Base-by-base conservation (phyloP, 2,329 filamentous ascomycete genomes). In the Pseudogymnoascus sp. region DNA sequence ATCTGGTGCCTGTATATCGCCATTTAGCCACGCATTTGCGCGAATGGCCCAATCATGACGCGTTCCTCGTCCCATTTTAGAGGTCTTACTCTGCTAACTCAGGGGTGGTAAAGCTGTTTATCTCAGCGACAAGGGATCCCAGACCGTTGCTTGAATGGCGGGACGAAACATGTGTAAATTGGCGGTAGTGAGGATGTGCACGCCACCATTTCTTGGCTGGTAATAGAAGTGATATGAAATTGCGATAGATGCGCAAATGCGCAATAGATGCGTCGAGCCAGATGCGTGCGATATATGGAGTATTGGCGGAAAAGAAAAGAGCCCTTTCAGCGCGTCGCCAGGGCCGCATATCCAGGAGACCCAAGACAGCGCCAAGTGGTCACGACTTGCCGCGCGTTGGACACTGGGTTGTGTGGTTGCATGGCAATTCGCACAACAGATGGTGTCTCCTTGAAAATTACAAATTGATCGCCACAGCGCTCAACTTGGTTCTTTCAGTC, bases 401-500 rank as follows among this genome's bases (percentile, higher is more conserved):
- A 25, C 22, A 5, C 28, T 18, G 33, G 28, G 28, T 33, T 33
- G n/a, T 8, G 47, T 54, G 28, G 28, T 33, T 33, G n/a, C n/a
- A 28, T 35, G 6, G 43, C 43, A 54, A 35, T 33, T 9, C 14
- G 18, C 14, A 18, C 28, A 33, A 3, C n/a, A 54, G 30, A 22
- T 54, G 47, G 25, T 33, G 47, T 4, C 14, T 33, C 47, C 28
- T 14, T 18, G 47, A 33, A 54, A 54, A 54, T 54, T 54, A 54
- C 47, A 54, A 54, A 35, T 54, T 54, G 47, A 54, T 54, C 47
- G 47, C 28, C 47, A 54, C 3, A 35, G 47, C 47, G 47, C 28
- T 33, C 28, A 33, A 35, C 9, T 47, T 47, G 1, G 12, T 43
- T 2, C 4, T 33, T 54, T n/a, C 47, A 20, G 47, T 35, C 2